A percentile compares a stretch with the other conserved stretches of the same genome.
These are phyloP conservation scores for Alternaria viburni DNA, from an alignment of 2,329 filamentous ascomycete species.

Conservation along the genomic window DNA sequence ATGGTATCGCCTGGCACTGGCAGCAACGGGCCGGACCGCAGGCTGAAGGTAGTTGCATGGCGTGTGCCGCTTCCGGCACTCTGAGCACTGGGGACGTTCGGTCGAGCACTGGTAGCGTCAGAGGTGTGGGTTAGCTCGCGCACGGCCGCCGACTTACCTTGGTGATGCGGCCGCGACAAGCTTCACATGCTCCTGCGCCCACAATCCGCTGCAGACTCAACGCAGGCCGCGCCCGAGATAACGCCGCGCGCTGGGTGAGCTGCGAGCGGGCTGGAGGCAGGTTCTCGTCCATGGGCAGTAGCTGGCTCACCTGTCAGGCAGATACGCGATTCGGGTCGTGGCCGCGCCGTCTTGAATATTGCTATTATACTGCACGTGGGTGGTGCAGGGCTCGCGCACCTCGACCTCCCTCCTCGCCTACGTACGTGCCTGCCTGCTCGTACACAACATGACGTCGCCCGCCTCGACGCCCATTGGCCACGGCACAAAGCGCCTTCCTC, in stretches of 20 bases:
- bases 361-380: not conserved
- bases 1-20: not conserved
- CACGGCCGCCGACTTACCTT: not conserved
- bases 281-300: not conserved
- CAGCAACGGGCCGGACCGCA: not conserved
- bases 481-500: not conserved
- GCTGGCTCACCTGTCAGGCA: not conserved
- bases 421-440: not conserved
- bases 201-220: not conserved
- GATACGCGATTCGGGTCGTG: not conserved
- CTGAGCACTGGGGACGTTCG: not conserved
- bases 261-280: not conserved
- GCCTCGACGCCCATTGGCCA: not conserved
- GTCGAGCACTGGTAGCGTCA: conserved; percentile 5
- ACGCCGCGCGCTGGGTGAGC: not conserved
- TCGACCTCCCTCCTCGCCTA: not conserved
- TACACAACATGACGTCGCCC: conserved; percentile 3
- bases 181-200: conserved; percentile 2
- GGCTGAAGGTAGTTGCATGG: conserved; percentile 4
- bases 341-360: not conserved
- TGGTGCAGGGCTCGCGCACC: not conserved
- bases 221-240: not conserved
- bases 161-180: conserved; percentile 9
- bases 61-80: not conserved
- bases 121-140: not conserved